Percentiles rank a stretch among this genome's conserved stretches.
These are phyloP conservation scores for Mallotus repandus DNA, from an alignment of 441 rosid species.

Conservation along the genomic window DNA sequence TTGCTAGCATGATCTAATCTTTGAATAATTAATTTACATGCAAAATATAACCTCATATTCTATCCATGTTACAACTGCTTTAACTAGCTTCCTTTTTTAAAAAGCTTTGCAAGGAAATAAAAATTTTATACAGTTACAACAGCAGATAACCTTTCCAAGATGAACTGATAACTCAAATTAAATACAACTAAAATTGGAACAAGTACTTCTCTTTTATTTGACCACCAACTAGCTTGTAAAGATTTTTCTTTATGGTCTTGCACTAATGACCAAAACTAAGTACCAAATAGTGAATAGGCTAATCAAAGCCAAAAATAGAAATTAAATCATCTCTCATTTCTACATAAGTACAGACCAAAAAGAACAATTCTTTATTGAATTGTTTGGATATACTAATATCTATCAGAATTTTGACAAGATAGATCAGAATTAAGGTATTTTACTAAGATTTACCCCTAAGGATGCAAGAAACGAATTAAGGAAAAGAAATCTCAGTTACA, in stretches of 20 bases:
- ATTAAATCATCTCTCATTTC: not conserved
- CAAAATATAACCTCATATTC: not conserved
- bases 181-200: conserved; percentile 11
- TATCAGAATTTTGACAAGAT: not conserved
- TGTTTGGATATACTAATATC: not conserved
- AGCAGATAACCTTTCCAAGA: not conserved
- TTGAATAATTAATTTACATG: not conserved
- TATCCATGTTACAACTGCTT: not conserved
- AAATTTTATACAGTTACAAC: not conserved
- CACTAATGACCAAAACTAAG: not conserved
- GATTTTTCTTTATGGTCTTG: conserved; percentile 3
- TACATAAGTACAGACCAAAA: not conserved
- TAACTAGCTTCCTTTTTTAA: not conserved
- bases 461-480: not conserved
- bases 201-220: not conserved
- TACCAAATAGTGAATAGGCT: not conserved
- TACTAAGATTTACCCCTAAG: not conserved
- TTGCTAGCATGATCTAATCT: not conserved
- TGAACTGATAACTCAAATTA: not conserved
- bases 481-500: not conserved
- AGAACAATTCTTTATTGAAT: not conserved
- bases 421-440: not conserved
- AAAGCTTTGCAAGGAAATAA: not conserved
- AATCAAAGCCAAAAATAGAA: not conserved
- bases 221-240: not conserved